phyloP scores from a whole-genome alignment of 306 rosid genomes.

The Casuarina glauca region DNA sequence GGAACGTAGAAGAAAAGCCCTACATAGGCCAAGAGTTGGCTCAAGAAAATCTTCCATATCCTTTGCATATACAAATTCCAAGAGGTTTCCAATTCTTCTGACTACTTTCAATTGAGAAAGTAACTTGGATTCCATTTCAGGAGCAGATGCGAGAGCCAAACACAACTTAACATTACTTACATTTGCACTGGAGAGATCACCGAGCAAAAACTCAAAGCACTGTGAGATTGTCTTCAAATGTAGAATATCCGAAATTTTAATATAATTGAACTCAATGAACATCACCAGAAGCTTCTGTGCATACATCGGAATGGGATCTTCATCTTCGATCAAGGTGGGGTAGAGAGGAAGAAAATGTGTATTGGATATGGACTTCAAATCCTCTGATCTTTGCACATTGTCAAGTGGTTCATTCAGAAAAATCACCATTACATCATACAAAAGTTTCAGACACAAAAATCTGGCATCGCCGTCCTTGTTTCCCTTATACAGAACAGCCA shows the following conservation, averaged over 20 bases:
- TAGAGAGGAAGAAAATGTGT: constrained; percentile 85
- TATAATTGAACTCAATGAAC: constrained; percentile 71
- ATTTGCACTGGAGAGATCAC: constrained; percentile 90
- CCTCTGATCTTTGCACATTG: constrained; percentile 64
- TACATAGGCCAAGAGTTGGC: constrained; percentile 86
- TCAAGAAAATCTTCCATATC: constrained; percentile 93
- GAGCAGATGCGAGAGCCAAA: constrained; percentile 87
- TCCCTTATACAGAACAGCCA: constrained; percentile 85
- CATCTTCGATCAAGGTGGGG: constrained; percentile 88
- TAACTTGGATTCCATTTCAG: constrained; percentile 90
- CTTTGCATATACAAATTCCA: constrained; percentile 82
- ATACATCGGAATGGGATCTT: constrained; percentile 91
- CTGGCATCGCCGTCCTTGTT: constrained; percentile 98
- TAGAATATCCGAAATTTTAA: constrained; percentile 79
- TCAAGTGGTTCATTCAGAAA: constrained; percentile 72
- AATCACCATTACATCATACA: constrained; percentile 78
- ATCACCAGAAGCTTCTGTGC: constrained; percentile 99
- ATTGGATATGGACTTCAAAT: constrained; percentile 68
- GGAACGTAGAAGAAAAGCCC: constrained; percentile 85
- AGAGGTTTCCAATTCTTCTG: constrained; percentile 81
- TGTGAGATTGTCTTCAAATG: constrained; percentile 88
- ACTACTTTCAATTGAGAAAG: constrained; percentile 93
- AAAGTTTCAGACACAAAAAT: constrained; percentile 86
- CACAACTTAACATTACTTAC: constrained; percentile 83
- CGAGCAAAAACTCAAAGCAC: constrained; percentile 93